Conservation (phyloP, 345 rosid species). For the Corchorus olitorius region DNA sequence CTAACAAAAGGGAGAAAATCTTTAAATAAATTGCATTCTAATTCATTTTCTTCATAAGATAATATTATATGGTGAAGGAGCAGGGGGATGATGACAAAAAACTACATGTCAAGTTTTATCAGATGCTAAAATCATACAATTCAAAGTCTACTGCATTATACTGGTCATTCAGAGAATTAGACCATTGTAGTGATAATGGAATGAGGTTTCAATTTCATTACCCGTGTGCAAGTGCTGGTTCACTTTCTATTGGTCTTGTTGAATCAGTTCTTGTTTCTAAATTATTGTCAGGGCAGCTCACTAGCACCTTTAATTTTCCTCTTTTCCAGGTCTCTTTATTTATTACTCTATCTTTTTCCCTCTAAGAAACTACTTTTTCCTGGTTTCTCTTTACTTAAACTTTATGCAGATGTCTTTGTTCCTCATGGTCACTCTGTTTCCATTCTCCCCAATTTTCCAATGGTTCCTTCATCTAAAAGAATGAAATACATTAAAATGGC, state of each 20-base stretch:
- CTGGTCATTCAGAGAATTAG: no score
- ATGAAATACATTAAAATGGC: background rate
- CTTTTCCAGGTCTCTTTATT: background rate
- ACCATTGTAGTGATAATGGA: background rate
- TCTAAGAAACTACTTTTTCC: background rate
- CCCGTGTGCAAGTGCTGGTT: background rate
- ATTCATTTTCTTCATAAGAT: background rate
- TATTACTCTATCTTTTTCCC: background rate
- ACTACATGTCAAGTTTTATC: background rate
- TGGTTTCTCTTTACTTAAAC: background rate
- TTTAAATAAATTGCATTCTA: background rate
- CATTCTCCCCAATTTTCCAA: background rate
- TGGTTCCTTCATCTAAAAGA: background rate
- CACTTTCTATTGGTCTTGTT: background rate
- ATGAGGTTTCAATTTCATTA: slow-evolving; percentile 7
- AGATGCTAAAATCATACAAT: background rate
- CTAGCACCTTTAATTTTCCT: background rate
- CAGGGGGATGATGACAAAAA: background rate
- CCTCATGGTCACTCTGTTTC: background rate
- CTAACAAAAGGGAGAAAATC: background rate
- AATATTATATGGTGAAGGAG: background rate
- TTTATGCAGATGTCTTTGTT: background rate
- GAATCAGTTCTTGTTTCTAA: background rate
- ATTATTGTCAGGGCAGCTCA: background rate
- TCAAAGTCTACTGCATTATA: background rate